A percentile compares a stretch with the other conserved stretches of the same genome.
Evolutionary conservation across 768 basidiomycete genomes (phyloP).

Genomic region (Rhodotorula kratochvilovae): DNA sequence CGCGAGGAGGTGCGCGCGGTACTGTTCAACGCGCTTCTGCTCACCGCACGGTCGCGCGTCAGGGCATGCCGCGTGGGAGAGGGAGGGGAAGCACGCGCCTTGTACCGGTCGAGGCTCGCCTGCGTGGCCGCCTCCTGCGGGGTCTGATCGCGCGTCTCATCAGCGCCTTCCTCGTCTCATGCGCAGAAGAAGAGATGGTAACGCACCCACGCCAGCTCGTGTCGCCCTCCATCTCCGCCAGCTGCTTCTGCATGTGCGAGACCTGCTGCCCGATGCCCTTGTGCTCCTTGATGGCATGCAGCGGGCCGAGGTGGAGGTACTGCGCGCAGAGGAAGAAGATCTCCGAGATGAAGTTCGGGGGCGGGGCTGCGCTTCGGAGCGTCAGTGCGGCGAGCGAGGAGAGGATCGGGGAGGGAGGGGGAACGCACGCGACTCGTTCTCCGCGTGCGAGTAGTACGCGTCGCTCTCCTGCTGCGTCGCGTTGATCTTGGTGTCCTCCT

Average conservation of each 20-base stretch:
- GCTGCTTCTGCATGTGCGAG: conserved; percentile 62
- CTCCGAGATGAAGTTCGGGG: conserved; percentile 90
- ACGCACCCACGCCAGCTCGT: conserved; percentile 66
- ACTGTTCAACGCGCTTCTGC: conserved; percentile 48
- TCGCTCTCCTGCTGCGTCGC: conserved; percentile 82
- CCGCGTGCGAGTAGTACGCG: conserved; percentile 55
- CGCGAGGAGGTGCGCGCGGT: conserved; percentile 54
- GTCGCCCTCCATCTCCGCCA: conserved; percentile 67
- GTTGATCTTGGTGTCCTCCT: conserved; percentile 88
- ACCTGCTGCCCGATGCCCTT: conserved; percentile 52
- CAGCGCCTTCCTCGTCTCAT: no score
- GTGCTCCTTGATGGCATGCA: conserved; percentile 71
- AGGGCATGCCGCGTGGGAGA: conserved; percentile 48
- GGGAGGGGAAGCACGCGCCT: neutral
- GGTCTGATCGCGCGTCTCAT: conserved; percentile 1
- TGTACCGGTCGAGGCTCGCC: conserved; percentile 23
- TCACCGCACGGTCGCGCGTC: conserved; percentile 52
- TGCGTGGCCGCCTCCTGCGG: neutral
- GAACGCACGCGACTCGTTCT: neutral
- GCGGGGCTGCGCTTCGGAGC: conserved; percentile 50
- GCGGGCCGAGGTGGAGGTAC: conserved; percentile 81
- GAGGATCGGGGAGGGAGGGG: no score
- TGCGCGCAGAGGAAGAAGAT: conserved; percentile 85
- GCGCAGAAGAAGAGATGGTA: neutral
- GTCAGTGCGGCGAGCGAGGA: no score